Percentiles rank a stretch among this genome's conserved stretches.
Conservation (phyloP, 1,284 basidiomycete species). For the Marasmius sp. region DNA sequence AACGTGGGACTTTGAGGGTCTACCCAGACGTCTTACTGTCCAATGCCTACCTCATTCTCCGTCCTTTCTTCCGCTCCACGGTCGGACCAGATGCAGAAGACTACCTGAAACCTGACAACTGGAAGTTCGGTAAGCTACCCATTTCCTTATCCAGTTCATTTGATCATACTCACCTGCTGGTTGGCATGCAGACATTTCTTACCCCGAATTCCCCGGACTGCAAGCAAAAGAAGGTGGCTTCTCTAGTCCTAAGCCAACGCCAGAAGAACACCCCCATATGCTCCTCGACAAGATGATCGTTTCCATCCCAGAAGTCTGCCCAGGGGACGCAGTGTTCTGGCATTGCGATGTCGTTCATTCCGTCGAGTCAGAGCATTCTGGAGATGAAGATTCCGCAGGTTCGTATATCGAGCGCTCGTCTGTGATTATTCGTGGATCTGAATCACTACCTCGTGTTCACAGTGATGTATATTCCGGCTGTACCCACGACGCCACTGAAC, state of each 20-base stretch:
- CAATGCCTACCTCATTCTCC: slow-evolving; percentile 79
- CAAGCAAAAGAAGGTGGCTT: slow-evolving; percentile 41
- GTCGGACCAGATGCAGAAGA: slow-evolving; percentile 40
- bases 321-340: slow-evolving; percentile 88
- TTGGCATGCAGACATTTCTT: slow-evolving; percentile 45
- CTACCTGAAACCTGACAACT: slow-evolving; percentile 60
- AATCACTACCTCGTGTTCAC: background rate
- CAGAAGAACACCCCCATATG: slow-evolving; percentile 65
- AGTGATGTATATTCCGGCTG: slow-evolving; percentile 84
- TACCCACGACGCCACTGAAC: slow-evolving; percentile 70
- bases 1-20: slow-evolving; percentile 77
- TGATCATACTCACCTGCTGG: background rate
- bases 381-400: slow-evolving; percentile 72
- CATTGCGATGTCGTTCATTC: slow-evolving; percentile 84
- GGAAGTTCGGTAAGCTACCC: slow-evolving; percentile 60
- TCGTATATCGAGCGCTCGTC: background rate
- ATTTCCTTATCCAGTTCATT: background rate
- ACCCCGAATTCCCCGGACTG: slow-evolving; percentile 62
- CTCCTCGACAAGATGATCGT: slow-evolving; percentile 72
- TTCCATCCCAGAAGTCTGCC: slow-evolving; percentile 69
- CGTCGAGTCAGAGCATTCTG: slow-evolving; percentile 73
- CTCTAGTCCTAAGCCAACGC: slow-evolving; percentile 52
- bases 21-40: slow-evolving; percentile 76
- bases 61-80: slow-evolving; percentile 76
- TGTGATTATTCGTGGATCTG: slow-evolving; percentile 7